Evolutionary conservation across 2,329 filamentous ascomycete genomes (phyloP), one percentile per base, ranked within the genome.

Genomic region (Talaromyces atroroseus): DNA sequence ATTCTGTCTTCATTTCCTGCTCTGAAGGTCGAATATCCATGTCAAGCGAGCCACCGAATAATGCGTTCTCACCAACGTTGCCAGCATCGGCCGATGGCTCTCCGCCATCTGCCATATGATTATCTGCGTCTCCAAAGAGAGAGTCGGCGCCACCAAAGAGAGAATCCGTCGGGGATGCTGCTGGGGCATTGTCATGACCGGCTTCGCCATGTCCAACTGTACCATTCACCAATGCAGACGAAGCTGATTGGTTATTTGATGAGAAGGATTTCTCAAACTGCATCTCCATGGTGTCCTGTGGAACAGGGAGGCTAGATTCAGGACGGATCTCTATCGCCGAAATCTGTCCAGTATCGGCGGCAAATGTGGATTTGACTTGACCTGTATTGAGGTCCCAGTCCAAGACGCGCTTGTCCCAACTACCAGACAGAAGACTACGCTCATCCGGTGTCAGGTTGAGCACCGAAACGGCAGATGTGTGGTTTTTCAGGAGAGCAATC

Each of bases 361-460:
- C 85, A 66, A 94, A 99, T 4, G 82, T 81, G 11, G 92, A 83
- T 61, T 85, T 86, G 6, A 88, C 80, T 64, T 88, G 80, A 0
- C 94, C 94, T 1, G 84, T 94, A 65, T 97, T 90, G 24, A 99
- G 73, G 70, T 97, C 94, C 94, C 94, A 99, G 68, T 97, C 92
- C 53, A 91, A 82, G 0, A 97, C 86, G 18, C 83, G 88, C 74
- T 96, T 97, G 72, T 99, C 94, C 94, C 94, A 99, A 69, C 91
- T 92, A 3, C 94, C 94, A 34, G 91, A 96, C 8, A 99, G 73
- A 3, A 97, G 83, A 40, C 87, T 92, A 65, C 82, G 86, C 75
- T 99, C 94, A 63, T 97, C 92, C 5, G 88, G 84, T 0, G 89
- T 84, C 12, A 99, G 76, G 10, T 83, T 86, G 58, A 99, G 74